Conservation (phyloP, 2,329 filamentous ascomycete genomes). For the Mycosphaerella sp. region DNA sequence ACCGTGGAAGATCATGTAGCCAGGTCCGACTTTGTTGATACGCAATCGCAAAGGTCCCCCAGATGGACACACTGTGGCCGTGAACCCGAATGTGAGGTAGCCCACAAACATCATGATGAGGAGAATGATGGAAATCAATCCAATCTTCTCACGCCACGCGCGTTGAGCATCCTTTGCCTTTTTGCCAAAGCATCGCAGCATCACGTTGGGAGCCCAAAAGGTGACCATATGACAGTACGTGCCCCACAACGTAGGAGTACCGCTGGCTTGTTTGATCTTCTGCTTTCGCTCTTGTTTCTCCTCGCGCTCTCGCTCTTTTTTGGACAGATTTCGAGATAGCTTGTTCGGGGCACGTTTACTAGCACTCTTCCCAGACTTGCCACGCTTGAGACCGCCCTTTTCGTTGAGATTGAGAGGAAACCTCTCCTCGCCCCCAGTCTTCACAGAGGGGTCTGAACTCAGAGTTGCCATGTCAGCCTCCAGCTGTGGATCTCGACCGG, state of each 20-base stretch:
- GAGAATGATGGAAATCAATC: slow-evolving; percentile 87
- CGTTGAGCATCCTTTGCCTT: slow-evolving; percentile 77
- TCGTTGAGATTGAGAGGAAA: slow-evolving; percentile 38
- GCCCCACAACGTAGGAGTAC: slow-evolving; percentile 85
- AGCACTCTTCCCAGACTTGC: slow-evolving; percentile 33
- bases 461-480: slow-evolving; percentile 55
- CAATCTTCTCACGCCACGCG: slow-evolving; percentile 98
- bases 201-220: slow-evolving; percentile 85
- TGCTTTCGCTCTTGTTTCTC: slow-evolving; percentile 41
- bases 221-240: slow-evolving; percentile 91
- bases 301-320: slow-evolving; percentile 57
- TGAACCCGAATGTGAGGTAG: slow-evolving; percentile 96
- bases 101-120: slow-evolving; percentile 83
- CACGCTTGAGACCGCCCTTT: slow-evolving; percentile 19
- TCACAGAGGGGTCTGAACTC: slow-evolving; percentile 49
- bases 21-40: slow-evolving; percentile 70
- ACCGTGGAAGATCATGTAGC: slow-evolving; percentile 96
- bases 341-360: slow-evolving; percentile 32
- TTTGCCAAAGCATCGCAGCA: slow-evolving; percentile 81
- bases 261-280: slow-evolving; percentile 57
- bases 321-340: slow-evolving; percentile 58
- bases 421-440: slow-evolving; percentile 19
- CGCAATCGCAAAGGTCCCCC: slow-evolving; percentile 64
- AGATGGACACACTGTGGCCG: slow-evolving; percentile 71
- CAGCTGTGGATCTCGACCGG: slow-evolving; percentile 80